These are phyloP conservation scores for Penicillium bovifimosum DNA, from an alignment of 495 filamentous ascomycete species.

Conservation along the genomic window DNA sequence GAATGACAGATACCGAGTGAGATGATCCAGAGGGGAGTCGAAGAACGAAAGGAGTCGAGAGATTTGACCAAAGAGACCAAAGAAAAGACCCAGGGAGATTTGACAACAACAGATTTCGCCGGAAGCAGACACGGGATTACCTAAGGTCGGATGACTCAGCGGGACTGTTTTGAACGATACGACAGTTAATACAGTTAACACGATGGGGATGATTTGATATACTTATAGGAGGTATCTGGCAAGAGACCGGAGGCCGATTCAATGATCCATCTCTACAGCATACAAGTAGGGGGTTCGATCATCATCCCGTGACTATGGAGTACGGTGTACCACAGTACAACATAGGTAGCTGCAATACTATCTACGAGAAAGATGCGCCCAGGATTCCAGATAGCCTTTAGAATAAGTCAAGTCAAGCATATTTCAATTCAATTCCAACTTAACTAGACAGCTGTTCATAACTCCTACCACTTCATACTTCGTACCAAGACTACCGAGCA, in stretches of 20 bases:
- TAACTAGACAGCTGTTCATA: not conserved
- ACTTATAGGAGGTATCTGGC: too few species aligned
- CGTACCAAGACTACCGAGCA: slow-evolving; percentile 1
- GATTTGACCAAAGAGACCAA: slow-evolving; percentile 3
- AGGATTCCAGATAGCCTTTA: not conserved
- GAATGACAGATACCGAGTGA: slow-evolving; percentile 7
- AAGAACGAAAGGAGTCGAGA: not conserved
- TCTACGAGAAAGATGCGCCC: not conserved
- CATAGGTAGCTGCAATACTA: too few species aligned
- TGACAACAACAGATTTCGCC: slow-evolving; percentile 19
- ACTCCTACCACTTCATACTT: not conserved
- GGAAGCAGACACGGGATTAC: slow-evolving; percentile 15
- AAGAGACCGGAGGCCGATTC: too few species aligned
- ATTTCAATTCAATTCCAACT: not conserved
- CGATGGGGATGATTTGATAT: too few species aligned
- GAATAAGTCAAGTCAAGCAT: not conserved
- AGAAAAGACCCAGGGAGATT: slow-evolving; percentile 7
- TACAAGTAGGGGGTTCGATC: too few species aligned
- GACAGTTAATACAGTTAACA: too few species aligned
- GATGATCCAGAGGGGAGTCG: slow-evolving; percentile 1
- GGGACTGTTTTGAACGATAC: too few species aligned
- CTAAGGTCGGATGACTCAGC: slow-evolving; percentile 17
- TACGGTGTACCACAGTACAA: too few species aligned
- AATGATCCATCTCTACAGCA: too few species aligned
- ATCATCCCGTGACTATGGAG: too few species aligned